Conservation (phyloP, 106 monocot species). For the Phalaenopsis aphrodite region DNA sequence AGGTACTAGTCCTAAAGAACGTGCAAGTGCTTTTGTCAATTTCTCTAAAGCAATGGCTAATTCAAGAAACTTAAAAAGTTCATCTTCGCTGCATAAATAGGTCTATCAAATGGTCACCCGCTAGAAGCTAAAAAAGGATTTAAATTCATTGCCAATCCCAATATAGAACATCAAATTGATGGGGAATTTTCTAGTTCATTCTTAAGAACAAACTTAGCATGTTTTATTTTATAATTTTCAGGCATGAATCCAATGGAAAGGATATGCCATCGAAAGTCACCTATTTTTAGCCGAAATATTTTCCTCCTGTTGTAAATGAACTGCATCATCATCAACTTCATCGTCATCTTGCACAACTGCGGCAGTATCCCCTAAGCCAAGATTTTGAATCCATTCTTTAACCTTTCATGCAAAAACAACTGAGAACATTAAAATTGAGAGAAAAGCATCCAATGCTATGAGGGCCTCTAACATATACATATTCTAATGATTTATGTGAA, state of each 20-base stretch:
- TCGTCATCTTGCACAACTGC: slow-evolving; percentile 86
- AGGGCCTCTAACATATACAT: too few species aligned
- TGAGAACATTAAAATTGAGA: not conserved
- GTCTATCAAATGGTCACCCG: not conserved
- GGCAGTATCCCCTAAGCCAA: slow-evolving; percentile 70
- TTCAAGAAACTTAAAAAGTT: not conserved
- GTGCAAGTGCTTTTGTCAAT: not conserved
- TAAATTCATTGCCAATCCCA: not conserved
- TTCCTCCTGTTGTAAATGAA: slow-evolving; percentile 56
- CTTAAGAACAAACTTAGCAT: not conserved
- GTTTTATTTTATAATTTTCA: not conserved
- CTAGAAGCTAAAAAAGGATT: not conserved
- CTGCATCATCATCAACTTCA: slow-evolving; percentile 77
- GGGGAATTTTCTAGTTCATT: not conserved
- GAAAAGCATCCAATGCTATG: too few species aligned
- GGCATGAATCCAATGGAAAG: not conserved
- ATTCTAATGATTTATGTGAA: not conserved
- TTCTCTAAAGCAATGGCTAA: not conserved
- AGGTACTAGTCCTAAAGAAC: not conserved
- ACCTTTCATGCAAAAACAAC: slow-evolving; percentile 36
- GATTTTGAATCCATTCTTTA: slow-evolving; percentile 98
- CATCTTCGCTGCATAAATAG: not conserved
- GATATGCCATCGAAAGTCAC: slow-evolving; percentile 15
- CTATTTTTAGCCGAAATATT: slow-evolving; percentile 68
- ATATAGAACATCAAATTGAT: not conserved